Conservation (phyloP, 2,329 filamentous ascomycete species). For the Berkeleyomyces basicola region DNA sequence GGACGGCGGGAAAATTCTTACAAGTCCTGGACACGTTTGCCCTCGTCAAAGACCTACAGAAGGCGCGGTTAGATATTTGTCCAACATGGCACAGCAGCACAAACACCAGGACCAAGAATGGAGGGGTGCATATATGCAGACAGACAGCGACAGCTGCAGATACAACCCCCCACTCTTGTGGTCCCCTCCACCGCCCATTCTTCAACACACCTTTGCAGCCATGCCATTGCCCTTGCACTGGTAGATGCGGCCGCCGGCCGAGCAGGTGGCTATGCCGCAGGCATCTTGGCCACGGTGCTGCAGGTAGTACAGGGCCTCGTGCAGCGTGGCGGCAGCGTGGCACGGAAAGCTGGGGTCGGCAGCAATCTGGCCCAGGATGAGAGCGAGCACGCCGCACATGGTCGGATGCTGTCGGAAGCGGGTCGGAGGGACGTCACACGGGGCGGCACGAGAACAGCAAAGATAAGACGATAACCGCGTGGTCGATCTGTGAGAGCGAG, state of each 20-base stretch:
- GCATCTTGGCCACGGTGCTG: conserved; percentile 71
- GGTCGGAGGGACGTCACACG: neutral
- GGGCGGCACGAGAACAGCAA: neutral
- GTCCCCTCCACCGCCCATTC: neutral
- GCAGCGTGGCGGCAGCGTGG: conserved; percentile 44
- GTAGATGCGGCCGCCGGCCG: conserved; percentile 64
- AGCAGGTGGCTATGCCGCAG: conserved; percentile 57
- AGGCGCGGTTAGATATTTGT: neutral
- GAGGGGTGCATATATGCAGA: neutral
- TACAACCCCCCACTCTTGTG: neutral
- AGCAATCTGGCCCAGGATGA: conserved; percentile 40
- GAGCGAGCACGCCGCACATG: conserved; percentile 47
- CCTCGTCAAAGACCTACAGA: conserved; percentile 62
- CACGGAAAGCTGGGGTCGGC: conserved; percentile 18
- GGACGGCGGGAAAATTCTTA: conserved; percentile 20
- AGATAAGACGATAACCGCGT: neutral
- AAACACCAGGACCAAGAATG: neutral
- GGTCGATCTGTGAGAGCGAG: neutral
- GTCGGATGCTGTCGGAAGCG: conserved; percentile 15
- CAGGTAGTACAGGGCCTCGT: conserved; percentile 55
- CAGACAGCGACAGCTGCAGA: neutral
- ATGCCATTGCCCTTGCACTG: conserved; percentile 86
- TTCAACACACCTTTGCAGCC: conserved; percentile 44
- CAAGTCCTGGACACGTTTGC: conserved; percentile 31
- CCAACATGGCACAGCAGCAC: too few relatives aligned